These are phyloP conservation scores for Alternaria infectoria DNA, from an alignment of 2,329 filamentous ascomycete genomes.

Conservation along the genomic window DNA sequence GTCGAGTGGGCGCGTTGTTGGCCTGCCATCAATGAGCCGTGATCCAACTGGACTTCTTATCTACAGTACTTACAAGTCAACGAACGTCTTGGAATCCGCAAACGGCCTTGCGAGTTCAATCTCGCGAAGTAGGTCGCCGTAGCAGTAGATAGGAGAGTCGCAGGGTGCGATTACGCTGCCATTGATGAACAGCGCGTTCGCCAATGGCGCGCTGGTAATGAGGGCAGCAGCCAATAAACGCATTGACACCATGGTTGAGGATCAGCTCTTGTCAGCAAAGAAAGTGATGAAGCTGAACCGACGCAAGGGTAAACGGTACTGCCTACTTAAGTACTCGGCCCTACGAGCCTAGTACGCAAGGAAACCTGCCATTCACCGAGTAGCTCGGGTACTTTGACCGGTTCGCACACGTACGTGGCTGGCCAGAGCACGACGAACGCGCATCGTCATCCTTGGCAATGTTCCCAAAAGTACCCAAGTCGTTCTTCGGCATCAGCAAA, in stretches of 20 bases:
- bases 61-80: conserved; percentile 55
- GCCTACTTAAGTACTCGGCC: conserved; percentile 8
- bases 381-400: conserved; percentile 2
- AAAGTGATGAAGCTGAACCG: background rate
- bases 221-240: conserved; percentile 18
- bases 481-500: conserved; percentile 5
- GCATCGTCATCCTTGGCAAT: conserved; percentile 12
- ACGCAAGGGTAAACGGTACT: background rate
- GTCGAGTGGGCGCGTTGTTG: conserved; percentile 64
- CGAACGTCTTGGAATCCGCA: conserved; percentile 72
- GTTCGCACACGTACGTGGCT: conserved; percentile 32
- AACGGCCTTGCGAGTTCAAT: conserved; percentile 70
- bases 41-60: background rate
- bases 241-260: conserved; percentile 15
- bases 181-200: conserved; percentile 62
- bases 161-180: conserved; percentile 68
- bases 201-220: conserved; percentile 30
- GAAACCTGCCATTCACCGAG: conserved; percentile 20
- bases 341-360: conserved; percentile 8
- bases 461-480: background rate
- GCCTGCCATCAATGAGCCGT: conserved; percentile 51
- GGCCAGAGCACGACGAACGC: background rate
- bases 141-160: conserved; percentile 71
- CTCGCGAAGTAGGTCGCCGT: conserved; percentile 67
- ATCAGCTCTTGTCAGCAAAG: conserved; percentile 5